A percentile compares a stretch with the other conserved stretches of the same genome.
phyloP scores from a whole-genome alignment of 1,284 basidiomycete genomes.

The Trichosporon inkin region DNA sequence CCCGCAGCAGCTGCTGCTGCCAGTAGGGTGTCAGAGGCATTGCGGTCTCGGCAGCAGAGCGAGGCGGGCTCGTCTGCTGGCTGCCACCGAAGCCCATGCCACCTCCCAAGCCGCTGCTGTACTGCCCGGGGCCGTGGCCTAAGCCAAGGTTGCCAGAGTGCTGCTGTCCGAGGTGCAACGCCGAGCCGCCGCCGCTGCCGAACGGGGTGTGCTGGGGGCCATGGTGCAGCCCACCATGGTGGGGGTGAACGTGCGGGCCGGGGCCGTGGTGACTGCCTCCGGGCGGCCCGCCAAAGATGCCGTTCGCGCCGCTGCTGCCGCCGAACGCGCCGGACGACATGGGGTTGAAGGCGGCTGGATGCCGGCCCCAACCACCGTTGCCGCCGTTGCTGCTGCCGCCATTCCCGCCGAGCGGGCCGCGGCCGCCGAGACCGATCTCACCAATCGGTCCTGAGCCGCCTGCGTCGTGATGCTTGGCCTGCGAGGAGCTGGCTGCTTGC shows the following conservation, averaged over 20 bases:
- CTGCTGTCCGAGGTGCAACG: slow-evolving; percentile 32
- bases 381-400: slow-evolving; percentile 23
- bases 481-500: slow-evolving; percentile 29
- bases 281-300: slow-evolving; percentile 20
- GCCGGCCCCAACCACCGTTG: slow-evolving; percentile 22
- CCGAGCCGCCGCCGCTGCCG: slow-evolving; percentile 26
- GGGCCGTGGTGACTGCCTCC: slow-evolving; percentile 21
- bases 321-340: slow-evolving; percentile 22
- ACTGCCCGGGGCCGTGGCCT: slow-evolving; percentile 23
- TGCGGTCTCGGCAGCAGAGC: slow-evolving; percentile 29
- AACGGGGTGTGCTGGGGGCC: slow-evolving; percentile 34
- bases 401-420: slow-evolving; percentile 15
- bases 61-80: slow-evolving; percentile 39
- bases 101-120: slow-evolving; percentile 28
- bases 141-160: slow-evolving; percentile 25
- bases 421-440: slow-evolving; percentile 23
- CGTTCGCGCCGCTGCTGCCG: slow-evolving; percentile 19
- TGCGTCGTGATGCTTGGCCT: slow-evolving; percentile 40
- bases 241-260: slow-evolving; percentile 18
- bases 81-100: slow-evolving; percentile 26
- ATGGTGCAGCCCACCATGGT: slow-evolving; percentile 24
- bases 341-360: slow-evolving; percentile 27
- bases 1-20: slow-evolving; percentile 50
- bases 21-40: slow-evolving; percentile 45
- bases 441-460: slow-evolving; percentile 22